A percentile compares a stretch with the other conserved stretches of the same genome.
These are phyloP conservation scores for Symbiodinium pilosum DNA, from an alignment of 73 alveolate genomes.

Conservation along the genomic window DNA sequence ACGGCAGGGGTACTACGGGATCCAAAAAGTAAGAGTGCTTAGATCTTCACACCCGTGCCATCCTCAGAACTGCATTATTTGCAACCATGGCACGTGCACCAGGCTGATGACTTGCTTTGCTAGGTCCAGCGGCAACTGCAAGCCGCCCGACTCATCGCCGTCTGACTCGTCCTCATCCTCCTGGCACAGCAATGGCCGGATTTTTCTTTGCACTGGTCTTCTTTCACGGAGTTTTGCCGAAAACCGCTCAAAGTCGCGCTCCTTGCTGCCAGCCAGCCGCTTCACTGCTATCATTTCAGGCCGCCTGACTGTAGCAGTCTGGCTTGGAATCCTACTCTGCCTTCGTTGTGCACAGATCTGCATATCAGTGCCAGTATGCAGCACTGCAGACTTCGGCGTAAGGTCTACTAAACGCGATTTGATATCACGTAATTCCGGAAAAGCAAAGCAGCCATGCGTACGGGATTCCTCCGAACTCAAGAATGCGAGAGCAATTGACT, in stretches of 20 bases:
- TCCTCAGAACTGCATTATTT: too few relatives aligned
- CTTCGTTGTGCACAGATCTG: background rate
- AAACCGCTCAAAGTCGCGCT: background rate
- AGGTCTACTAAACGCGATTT: background rate
- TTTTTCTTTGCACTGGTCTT: too few relatives aligned
- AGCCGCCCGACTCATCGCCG: conserved; percentile 16
- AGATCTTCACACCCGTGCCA: too few relatives aligned
- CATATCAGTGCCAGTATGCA: too few relatives aligned
- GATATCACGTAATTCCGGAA: too few relatives aligned
- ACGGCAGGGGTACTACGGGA: too few relatives aligned
- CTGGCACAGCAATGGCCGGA: background rate
- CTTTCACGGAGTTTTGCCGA: too few relatives aligned
- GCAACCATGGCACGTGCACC: conserved; percentile 43
- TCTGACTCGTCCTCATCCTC: background rate
- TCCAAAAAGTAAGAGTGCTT: too few relatives aligned
- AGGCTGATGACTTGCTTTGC: conserved; percentile 73
- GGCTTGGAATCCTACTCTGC: too few relatives aligned
- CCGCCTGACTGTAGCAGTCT: background rate
- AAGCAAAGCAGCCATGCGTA: too few relatives aligned
- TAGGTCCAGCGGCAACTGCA: conserved; percentile 56
- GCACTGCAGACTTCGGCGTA: background rate
- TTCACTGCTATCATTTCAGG: conserved; percentile 93
- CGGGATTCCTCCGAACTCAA: too few relatives aligned
- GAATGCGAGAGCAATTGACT: too few relatives aligned
- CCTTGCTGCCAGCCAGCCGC: conserved; percentile 57